phyloP scores from a whole-genome alignment of 768 basidiomycete genomes.

The Antrodiella citrinella region DNA sequence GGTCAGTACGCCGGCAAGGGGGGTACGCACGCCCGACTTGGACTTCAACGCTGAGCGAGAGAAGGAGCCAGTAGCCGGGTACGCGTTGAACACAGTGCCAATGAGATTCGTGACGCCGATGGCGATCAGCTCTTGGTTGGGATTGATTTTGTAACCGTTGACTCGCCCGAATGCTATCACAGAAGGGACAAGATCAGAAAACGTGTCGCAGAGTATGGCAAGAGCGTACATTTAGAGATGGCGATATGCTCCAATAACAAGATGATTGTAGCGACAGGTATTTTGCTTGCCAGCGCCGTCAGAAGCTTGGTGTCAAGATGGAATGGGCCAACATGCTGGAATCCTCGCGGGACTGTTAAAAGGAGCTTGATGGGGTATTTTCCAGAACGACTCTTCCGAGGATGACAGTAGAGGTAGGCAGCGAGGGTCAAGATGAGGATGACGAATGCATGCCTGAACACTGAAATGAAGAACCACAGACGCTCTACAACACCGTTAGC shows the following conservation, averaged over 20 bases:
- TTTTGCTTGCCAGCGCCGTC: conserved; percentile 57
- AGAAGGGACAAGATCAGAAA: background rate
- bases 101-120: conserved; percentile 96
- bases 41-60: conserved; percentile 95
- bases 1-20: conserved; percentile 78
- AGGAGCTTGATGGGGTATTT: conserved; percentile 83
- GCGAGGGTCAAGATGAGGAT: conserved; percentile 81
- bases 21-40: conserved; percentile 96
- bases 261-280: conserved; percentile 84
- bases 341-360: conserved; percentile 76
- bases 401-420: conserved; percentile 76
- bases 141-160: conserved; percentile 90
- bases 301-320: conserved; percentile 44
- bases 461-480: conserved; percentile 68
- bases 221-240: conserved; percentile 93
- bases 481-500: conserved; percentile 36
- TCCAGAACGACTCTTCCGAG: conserved; percentile 47
- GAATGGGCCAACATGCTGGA: conserved; percentile 50
- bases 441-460: conserved; percentile 80
- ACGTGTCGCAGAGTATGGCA: conserved; percentile 16
- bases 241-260: conserved; percentile 93
- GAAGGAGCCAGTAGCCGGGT: conserved; percentile 97
- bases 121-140: conserved; percentile 92
- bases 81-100: conserved; percentile 84
- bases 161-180: conserved; percentile 82